phyloP scores from a whole-genome alignment of 495 filamentous ascomycete species.

The Neurospora tetraspora region DNA sequence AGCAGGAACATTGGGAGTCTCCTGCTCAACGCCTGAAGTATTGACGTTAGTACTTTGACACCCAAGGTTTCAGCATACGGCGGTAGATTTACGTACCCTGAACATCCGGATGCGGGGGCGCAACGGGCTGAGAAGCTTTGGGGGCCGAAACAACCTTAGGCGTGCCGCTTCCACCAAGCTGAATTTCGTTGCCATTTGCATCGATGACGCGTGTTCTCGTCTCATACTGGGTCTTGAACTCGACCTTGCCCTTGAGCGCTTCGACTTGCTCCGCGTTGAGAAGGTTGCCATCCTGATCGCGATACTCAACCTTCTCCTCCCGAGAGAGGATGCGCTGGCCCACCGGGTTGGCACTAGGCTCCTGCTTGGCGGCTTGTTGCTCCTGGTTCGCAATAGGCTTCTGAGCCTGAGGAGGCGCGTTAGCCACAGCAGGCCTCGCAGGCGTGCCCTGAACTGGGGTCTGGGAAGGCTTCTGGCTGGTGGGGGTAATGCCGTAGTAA shows the following conservation, averaged over 20 bases:
- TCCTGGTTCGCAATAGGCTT: constrained; percentile 11
- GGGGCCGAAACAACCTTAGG: constrained; percentile 8
- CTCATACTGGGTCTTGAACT: constrained; percentile 90
- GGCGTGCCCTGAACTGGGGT: constrained; percentile 8
- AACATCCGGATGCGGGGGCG: constrained; percentile 77
- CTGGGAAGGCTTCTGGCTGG: constrained; percentile 21
- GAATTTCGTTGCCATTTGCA: constrained; percentile 58
- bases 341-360: constrained; percentile 12
- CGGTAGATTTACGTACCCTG: constrained; percentile 39
- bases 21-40: constrained; percentile 15
- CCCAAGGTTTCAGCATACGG: constrained; percentile 42
- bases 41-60: constrained; percentile 28
- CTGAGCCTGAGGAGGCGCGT: constrained; percentile 7
- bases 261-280: constrained; percentile 75
- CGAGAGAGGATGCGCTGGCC: constrained; percentile 49
- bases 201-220: constrained; percentile 81
- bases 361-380: constrained; percentile 8
- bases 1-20: constrained; percentile 19
- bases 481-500: constrained; percentile 24
- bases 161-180: constrained; percentile 25
- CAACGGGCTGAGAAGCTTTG: constrained; percentile 30
- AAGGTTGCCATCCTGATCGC: constrained; percentile 87
- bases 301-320: constrained; percentile 86
- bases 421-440: background rate
- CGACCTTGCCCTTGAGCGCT: constrained; percentile 79